Percentiles rank a stretch among this genome's conserved stretches.
These are phyloP conservation scores for Aleurites moluccanus DNA, from an alignment of 441 rosid genomes.

Conservation along the genomic window DNA sequence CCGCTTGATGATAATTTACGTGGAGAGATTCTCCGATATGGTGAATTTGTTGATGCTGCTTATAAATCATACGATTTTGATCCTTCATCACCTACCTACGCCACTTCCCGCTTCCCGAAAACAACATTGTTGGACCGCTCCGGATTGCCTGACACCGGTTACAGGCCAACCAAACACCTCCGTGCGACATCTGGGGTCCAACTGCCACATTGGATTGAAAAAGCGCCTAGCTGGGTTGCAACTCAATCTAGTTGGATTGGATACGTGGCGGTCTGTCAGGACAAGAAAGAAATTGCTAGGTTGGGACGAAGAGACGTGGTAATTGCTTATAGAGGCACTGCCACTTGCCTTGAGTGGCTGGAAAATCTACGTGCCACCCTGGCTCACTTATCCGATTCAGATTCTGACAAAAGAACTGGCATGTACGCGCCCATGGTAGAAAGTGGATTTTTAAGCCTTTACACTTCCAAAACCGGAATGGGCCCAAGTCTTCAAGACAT, in stretches of 20 bases:
- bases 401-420: slow-evolving; percentile 1
- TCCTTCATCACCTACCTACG: slow-evolving; percentile 59
- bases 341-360: slow-evolving; percentile 81
- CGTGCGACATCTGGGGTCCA: slow-evolving; percentile 65
- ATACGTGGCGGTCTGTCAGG: slow-evolving; percentile 74
- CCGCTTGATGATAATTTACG: slow-evolving; percentile 71
- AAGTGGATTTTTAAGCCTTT: slow-evolving; percentile 71
- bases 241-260: slow-evolving; percentile 82
- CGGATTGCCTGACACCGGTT: slow-evolving; percentile 60
- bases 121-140: slow-evolving; percentile 45
- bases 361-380: slow-evolving; percentile 78
- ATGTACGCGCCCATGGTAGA: slow-evolving; percentile 63
- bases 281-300: slow-evolving; percentile 65
- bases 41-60: slow-evolving; percentile 66
- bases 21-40: slow-evolving; percentile 67
- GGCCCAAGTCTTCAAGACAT: slow-evolving; percentile 56
- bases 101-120: slow-evolving; percentile 48
- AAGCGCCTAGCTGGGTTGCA: slow-evolving; percentile 55
- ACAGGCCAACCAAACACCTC: slow-evolving; percentile 49
- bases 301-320: slow-evolving; percentile 79
- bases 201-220: slow-evolving; percentile 64
- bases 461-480: slow-evolving; percentile 46
- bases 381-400: slow-evolving; percentile 38
- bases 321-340: slow-evolving; percentile 72
- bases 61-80: slow-evolving; percentile 72